Evolutionary conservation across 1,284 basidiomycete species (phyloP), one percentile per base, ranked within the genome.

Genomic region (Ceratobasidium sp.): DNA sequence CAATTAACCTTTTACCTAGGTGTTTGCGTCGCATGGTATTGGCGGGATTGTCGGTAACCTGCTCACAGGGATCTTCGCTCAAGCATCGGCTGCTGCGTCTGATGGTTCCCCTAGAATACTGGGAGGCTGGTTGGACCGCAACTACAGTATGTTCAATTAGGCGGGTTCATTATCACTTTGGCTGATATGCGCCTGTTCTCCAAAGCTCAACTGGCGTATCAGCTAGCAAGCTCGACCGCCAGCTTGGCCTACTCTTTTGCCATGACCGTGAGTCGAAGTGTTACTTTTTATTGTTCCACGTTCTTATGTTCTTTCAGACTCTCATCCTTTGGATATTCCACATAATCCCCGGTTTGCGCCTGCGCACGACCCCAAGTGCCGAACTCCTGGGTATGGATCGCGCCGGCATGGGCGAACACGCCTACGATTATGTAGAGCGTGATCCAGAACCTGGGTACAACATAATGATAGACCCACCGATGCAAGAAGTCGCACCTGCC

Each of bases 321-420:
- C 88, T 96, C 85, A 94, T 98, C 84, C 89, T 96, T 75, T 96
- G 96, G 92, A 86, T 91, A 82, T 94, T 99, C 91, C 96, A 99
- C 88, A 95, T 88, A 85, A 94, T 98, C 82, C 97, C 97, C 3
- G 92, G 91, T 79, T 88, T 95, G 79, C 88, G 93, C 74, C 90
- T 99, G 65, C 92, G 96, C 78, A 89, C 90, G 23, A 86, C 87
- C 41, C 96, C 97, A 81, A 94, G 96, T 80, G 90, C 91, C 44
- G 97, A 99, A 87, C 93, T 96, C 79, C 87, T 98, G 78, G 97
- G 97, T 80, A 92, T 98, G 80, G 97, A 99, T 84, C 95, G 97
- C 82, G 90, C 92, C 16, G 94, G 97, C 86, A 93, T 98, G 88
- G 97, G 97, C 82, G 97, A 98, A 86, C 95, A 92, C 81, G 94